Percentiles rank a stretch among this genome's conserved stretches.
phyloP scores from a whole-genome alignment of 2,329 filamentous ascomycete species.

The Chaetomium sp. region DNA sequence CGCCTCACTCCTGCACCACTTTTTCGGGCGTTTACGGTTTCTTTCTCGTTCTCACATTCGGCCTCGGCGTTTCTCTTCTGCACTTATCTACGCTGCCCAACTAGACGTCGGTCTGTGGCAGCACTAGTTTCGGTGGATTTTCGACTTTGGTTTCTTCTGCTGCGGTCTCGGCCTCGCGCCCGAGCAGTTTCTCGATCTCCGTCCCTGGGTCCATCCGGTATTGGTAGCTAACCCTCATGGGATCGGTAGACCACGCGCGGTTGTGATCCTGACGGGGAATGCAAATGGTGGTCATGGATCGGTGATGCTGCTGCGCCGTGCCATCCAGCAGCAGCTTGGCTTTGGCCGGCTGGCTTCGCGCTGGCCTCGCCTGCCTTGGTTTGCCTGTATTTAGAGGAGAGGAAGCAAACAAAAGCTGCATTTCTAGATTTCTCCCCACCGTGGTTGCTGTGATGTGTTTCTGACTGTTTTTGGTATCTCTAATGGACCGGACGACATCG shows the following conservation, averaged over 20 bases:
- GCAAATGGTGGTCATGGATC: background rate
- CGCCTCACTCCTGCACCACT: background rate
- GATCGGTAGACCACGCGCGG: background rate
- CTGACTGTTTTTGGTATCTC: background rate
- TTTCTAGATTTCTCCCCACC: background rate
- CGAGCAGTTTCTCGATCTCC: background rate
- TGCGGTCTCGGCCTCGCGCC: background rate
- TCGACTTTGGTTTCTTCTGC: conserved; percentile 8
- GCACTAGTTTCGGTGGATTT: conserved; percentile 8
- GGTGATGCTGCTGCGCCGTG: background rate
- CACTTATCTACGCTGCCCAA: background rate
- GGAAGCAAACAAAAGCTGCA: conserved; percentile 8
- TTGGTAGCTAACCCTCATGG: background rate
- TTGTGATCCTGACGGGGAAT: background rate
- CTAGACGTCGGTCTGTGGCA: conserved; percentile 1
- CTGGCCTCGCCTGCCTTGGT: conserved; percentile 11
- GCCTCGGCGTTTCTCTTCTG: conserved; percentile 7
- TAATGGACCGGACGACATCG: background rate
- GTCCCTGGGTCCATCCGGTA: background rate
- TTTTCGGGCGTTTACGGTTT: conserved; percentile 1
- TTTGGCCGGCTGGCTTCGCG: background rate
- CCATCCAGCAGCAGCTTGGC: conserved; percentile 10
- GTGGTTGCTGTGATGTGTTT: background rate
- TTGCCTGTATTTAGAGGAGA: conserved; percentile 26
- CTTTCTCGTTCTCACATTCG: conserved; percentile 5